phyloP scores from a whole-genome alignment of 306 rosid species.

The Mimosa bimucronata region DNA sequence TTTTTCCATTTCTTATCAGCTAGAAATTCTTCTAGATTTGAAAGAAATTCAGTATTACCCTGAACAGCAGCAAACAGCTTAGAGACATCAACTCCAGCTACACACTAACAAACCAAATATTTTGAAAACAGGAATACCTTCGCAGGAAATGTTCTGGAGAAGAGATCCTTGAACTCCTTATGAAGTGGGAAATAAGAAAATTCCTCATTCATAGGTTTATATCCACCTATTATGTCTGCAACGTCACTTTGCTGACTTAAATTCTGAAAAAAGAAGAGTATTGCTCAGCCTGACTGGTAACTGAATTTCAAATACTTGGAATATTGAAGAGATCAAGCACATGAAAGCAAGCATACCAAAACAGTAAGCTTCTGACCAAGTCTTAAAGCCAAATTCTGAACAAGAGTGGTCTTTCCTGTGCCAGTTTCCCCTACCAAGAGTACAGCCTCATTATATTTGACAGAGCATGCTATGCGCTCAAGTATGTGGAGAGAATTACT shows the following conservation, averaged over 20 bases:
- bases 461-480: constrained; percentile 84
- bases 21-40: constrained; percentile 43
- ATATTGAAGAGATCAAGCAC: constrained; percentile 10
- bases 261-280: constrained; percentile 59
- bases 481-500: constrained; percentile 75
- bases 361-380: constrained; percentile 89
- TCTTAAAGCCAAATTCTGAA: constrained; percentile 85
- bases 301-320: neutral
- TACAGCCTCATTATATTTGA: constrained; percentile 84
- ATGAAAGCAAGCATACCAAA: constrained; percentile 59
- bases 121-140: constrained; percentile 50
- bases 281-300: constrained; percentile 9
- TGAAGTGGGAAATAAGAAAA: constrained; percentile 57
- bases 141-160: constrained; percentile 51
- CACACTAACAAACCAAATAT: constrained; percentile 25
- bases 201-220: constrained; percentile 75
- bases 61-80: constrained; percentile 45
- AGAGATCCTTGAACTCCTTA: constrained; percentile 65
- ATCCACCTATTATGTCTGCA: constrained; percentile 88
- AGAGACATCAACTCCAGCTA: constrained; percentile 21
- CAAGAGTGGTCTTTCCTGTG: constrained; percentile 95
- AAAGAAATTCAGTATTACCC: constrained; percentile 48
- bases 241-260: constrained; percentile 96
- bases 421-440: constrained; percentile 99
- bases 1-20: constrained; percentile 58